Base-by-base conservation (phyloP, 2,329 filamentous ascomycete genomes). In the Claviceps sp. region DNA sequence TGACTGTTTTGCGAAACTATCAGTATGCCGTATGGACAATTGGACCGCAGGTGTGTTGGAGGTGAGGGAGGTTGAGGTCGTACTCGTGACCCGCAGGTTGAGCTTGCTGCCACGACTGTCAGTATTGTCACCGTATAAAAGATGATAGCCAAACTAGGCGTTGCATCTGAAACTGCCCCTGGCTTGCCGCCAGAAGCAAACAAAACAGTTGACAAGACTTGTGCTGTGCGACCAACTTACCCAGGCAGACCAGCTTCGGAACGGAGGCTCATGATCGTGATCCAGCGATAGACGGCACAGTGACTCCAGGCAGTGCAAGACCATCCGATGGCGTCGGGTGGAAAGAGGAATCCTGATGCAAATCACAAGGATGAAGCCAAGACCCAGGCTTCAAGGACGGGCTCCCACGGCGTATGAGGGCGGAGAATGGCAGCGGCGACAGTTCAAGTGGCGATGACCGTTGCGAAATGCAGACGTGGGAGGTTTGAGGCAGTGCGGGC, bases 81-180 rank as follows among this genome's bases (percentile, higher is more conserved):
- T 80, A 96, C 91, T 95, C 63, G 90, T 96, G 61, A 97, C 82
- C 72, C 91, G 84, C 65, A 97, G 76, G 73, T 96, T 97, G 65
- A 88, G 82, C 73, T 85, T 82, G 69, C 85, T 88, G 62, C 55
- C 57, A 48, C 22, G 50, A 54, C 45, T 50, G 63, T 72, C 58
- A 70, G 69, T 55, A 49, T 24, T 50, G 19, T 45, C 13, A 41
- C n/a, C 24, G n/a, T 43, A 17, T n/a, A 54, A 30, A 30, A 51
- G 44, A 38, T 17, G 22, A n/a, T 45, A 19, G 8, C 54, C 34
- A 52, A 44, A 44, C 39, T 14, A 19, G 16, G 38, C 11, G 17
- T 39, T 44, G 30, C 14, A 17, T 30, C 45, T 37, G 30, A 43
- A 14, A 41, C 6, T 17, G 11, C 17, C 19, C 14, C 19, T 7